Evolutionary conservation across 805 yeast species (phyloP), one percentile per base, ranked within the genome.

Genomic region (Candida xyloterini): DNA sequence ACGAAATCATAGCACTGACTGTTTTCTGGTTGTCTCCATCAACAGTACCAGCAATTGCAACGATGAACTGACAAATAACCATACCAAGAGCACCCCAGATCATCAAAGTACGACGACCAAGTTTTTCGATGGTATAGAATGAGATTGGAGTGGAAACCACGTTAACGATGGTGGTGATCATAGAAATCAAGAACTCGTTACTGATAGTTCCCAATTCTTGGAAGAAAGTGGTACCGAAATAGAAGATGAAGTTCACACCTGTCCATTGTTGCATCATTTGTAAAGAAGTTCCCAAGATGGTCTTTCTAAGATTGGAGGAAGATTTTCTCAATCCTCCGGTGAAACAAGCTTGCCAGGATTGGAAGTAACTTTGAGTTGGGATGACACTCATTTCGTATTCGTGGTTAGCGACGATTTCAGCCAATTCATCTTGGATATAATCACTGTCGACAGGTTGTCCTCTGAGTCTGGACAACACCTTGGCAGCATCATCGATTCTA

Each of bases 161-260:
- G 52, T 77, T 77, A 22, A 77, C 81, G 30, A 72, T 58, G 43
- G 76, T 76, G 20, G 80, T 74, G 38, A 73, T 62, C 46, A 77
- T 68, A 10, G 78, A 71, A 63, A 73, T 72, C 40, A 75, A 52
- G 59, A 74, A 77, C 50, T 63, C 73, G 59, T 75, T 73, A 6
- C 55, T 40, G 46, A 67, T 58, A 50, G 67, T 63, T 55, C 83
- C 76, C 40, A 68, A 61, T 50, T 70, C 66, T 55, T 68, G 70
- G 66, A 83, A 81, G 63, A 81, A 79, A 21, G 80, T 72, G 18
- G 84, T 79, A 60, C 85, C 84, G 56, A 76, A 84, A 71, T 84
- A 84, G 68, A 84, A 79, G 46, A 83, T 74, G 56, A 81, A 83
- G 67, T 83, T 82, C 51, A 81, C 73, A 66, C 91, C 93, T 33